Evolutionary conservation across 2,329 filamentous ascomycete genomes (phyloP).

Genomic region (Botrytis deweyae): DNA sequence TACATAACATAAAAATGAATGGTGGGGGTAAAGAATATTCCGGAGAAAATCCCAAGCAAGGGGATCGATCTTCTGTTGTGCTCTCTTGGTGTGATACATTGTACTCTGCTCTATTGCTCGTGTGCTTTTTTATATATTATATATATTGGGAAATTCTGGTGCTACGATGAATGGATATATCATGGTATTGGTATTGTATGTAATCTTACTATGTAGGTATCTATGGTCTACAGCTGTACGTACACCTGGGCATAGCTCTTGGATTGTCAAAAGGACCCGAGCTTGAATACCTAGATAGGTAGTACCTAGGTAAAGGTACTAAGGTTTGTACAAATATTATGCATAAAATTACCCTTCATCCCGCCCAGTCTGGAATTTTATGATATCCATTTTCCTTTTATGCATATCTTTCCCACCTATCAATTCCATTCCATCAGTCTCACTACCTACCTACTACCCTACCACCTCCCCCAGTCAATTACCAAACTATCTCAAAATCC

Average conservation of each 20-base stretch:
- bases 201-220: no score
- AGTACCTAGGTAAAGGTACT: not conserved
- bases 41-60: no score
- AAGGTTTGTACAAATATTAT: not conserved
- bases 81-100: no score
- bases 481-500: not conserved
- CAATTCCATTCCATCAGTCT: not conserved
- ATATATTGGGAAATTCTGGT: not conserved
- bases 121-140: no score
- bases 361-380: not conserved
- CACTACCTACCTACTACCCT: not conserved
- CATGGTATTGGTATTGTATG: no score
- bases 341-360: not conserved
- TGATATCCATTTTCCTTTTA: not conserved
- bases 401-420: conserved; percentile 1
- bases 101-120: no score
- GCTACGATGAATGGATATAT: not conserved
- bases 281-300: not conserved
- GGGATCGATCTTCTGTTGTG: no score
- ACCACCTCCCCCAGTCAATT: not conserved
- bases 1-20: no score
- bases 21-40: no score
- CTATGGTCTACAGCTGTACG: not conserved
- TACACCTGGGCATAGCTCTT: not conserved
- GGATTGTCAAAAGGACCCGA: not conserved